These are phyloP conservation scores for Russula virescens DNA, from an alignment of 768 basidiomycete species.

Conservation along the genomic window DNA sequence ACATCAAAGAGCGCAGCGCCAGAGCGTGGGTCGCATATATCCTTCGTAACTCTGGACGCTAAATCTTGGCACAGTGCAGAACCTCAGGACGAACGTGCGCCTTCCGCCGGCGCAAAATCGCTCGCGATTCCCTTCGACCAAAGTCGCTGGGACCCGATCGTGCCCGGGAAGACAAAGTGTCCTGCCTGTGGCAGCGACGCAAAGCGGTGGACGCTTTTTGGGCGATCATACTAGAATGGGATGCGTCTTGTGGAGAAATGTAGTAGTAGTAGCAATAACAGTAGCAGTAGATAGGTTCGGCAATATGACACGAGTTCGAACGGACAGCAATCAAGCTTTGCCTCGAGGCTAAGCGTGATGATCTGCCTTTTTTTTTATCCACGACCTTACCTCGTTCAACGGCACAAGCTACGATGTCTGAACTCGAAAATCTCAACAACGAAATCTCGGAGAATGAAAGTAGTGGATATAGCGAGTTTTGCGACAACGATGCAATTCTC, in stretches of 20 bases:
- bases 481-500: conserved; percentile 4
- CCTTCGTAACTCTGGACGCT: conserved; percentile 1
- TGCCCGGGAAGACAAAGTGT: conserved; percentile 83
- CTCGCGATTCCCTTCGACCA: conserved; percentile 97
- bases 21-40: conserved; percentile 53
- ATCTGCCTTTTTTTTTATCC: not conserved
- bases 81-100: conserved; percentile 89
- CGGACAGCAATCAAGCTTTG: too few species aligned
- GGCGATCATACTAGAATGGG: conserved; percentile 60
- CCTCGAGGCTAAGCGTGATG: not conserved
- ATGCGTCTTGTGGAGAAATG: not conserved
- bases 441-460: conserved; percentile 2
- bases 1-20: conserved; percentile 93
- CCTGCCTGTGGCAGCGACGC: conserved; percentile 81
- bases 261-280: not conserved
- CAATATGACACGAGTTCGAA: not conserved
- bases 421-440: not conserved
- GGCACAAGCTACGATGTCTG: not conserved
- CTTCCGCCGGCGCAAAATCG: conserved; percentile 95
- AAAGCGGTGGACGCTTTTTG: conserved; percentile 97
- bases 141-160: conserved; percentile 69
- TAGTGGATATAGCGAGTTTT: conserved; percentile 14
- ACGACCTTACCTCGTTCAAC: not conserved
- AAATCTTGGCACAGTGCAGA: conserved; percentile 50
- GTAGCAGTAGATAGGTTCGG: not conserved